These are phyloP conservation scores for Platanus orientalis DNA, from an alignment of 164 flowering plant species.

Conservation along the genomic window DNA sequence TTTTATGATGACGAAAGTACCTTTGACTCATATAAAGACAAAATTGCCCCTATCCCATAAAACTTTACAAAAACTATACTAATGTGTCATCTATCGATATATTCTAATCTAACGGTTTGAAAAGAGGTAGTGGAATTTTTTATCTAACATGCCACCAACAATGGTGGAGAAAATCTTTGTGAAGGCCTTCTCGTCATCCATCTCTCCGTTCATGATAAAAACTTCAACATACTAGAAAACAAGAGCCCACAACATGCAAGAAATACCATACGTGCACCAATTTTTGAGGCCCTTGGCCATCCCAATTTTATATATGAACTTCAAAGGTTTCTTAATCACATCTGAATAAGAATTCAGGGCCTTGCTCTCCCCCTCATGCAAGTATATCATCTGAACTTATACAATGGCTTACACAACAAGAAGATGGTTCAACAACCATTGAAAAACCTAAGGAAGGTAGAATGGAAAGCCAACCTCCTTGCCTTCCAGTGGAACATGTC, in stretches of 20 bases:
- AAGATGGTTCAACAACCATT: not conserved
- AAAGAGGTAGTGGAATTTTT: too few species aligned
- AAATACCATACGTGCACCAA: conserved; percentile 94
- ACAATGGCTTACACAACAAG: conserved; percentile 63
- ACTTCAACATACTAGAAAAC: conserved; percentile 99
- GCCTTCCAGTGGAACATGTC: too few species aligned
- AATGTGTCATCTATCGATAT: too few species aligned
- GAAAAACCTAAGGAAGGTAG: not conserved
- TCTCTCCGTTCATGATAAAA: conserved; percentile 83
- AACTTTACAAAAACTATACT: too few species aligned
- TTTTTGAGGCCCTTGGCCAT: conserved; percentile 97
- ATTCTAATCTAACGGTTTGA: too few species aligned
- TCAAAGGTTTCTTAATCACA: conserved; percentile 78
- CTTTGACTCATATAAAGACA: too few species aligned
- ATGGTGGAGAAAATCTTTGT: conserved; percentile 96
- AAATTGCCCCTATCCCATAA: too few species aligned
- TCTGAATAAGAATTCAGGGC: conserved; percentile 80
- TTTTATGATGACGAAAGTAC: too few species aligned
- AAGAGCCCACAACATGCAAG: conserved; percentile 99
- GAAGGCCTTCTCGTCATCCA: conserved; percentile 96
- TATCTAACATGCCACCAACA: conserved; percentile 95
- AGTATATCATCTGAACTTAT: conserved; percentile 90
- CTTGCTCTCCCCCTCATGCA: conserved; percentile 91
- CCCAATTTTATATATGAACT: conserved; percentile 94
- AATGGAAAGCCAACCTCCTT: too few species aligned